Evolutionary conservation across 768 basidiomycete species (phyloP), one percentile per base, ranked within the genome.

Genomic region (Termitomyces sp.): DNA sequence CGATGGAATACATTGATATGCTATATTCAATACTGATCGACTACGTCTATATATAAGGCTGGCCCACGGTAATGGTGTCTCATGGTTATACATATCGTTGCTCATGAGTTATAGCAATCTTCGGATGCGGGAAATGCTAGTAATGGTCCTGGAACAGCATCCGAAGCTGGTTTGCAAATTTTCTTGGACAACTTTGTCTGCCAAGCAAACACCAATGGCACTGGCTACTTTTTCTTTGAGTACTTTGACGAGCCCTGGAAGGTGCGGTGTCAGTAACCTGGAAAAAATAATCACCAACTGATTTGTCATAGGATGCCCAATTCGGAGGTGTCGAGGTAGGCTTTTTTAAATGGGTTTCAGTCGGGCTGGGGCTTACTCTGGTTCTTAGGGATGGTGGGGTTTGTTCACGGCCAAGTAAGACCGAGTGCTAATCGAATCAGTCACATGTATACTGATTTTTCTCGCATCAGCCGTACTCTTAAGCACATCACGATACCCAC

Each of bases 161-260:
- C 82, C 0, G 71, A 76, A 46, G 65, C 69, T 5, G 86, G 86
- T 61, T 71, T 58, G 3, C 54, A 98, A 81, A 82, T 67, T 17
- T 99, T 91, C 79, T 66, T 99, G 57, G 77, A 98, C 67, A 84
- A 80, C 0, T 99, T 92, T 62, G 84, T 94, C 8, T 99, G 96
- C 65, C 79, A 84, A 66, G 89, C 95, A 0, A 97, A 94, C 68
- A 59, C 68, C 17, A 94, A 94, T 59, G 81, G 81, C 12, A 94
- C 90, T 0, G 76, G 82, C 16, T 96, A 96, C 73, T 97, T 94
- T 80, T 95, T 82, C 76, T 92, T 93, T 58, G 89, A 89, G 79
- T 85, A 76, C 66, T 84, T 81, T 59, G 92, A 95, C 65, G 89
- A 94, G 69, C 70, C 75, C 32, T 94, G 91, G 92, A 92, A 94